Evolutionary conservation across 768 basidiomycete species (phyloP).

Genomic region (Tricholoma saponaceum): DNA sequence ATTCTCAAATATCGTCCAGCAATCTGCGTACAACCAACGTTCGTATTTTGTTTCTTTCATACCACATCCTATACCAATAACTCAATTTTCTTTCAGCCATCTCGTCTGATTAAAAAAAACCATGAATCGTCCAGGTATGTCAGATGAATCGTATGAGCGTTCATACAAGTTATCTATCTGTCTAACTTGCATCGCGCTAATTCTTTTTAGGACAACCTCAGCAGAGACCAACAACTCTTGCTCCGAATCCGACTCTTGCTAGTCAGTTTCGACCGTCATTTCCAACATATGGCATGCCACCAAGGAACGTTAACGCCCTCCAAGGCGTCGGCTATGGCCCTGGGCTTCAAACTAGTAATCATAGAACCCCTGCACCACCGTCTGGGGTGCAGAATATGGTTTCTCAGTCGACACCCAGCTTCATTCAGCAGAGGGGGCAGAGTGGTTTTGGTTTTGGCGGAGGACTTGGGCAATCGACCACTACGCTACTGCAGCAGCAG

Average conservation of each 20-base stretch:
- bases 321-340: conserved; percentile 49
- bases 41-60: neutral
- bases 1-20: conserved; percentile 9
- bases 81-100: conserved; percentile 23
- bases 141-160: conserved; percentile 6
- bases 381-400: conserved; percentile 53
- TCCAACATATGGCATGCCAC: conserved; percentile 55
- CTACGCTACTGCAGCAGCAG: conserved; percentile 38
- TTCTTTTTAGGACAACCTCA: conserved; percentile 65
- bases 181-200: conserved; percentile 22
- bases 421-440: conserved; percentile 62
- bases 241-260: conserved; percentile 57
- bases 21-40: conserved; percentile 13
- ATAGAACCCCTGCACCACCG: conserved; percentile 53
- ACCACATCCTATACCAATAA: neutral
- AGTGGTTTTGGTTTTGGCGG: conserved; percentile 63
- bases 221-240: conserved; percentile 74
- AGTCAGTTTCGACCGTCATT: conserved; percentile 61
- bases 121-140: conserved; percentile 64
- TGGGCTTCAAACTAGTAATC: conserved; percentile 54
- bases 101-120: conserved; percentile 26
- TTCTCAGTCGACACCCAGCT: conserved; percentile 56
- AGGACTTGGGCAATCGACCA: conserved; percentile 41
- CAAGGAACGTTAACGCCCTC: conserved; percentile 50
- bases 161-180: conserved; percentile 11